Conservation (phyloP, 1,284 basidiomycete genomes). For the Schizophyllum amplum region DNA sequence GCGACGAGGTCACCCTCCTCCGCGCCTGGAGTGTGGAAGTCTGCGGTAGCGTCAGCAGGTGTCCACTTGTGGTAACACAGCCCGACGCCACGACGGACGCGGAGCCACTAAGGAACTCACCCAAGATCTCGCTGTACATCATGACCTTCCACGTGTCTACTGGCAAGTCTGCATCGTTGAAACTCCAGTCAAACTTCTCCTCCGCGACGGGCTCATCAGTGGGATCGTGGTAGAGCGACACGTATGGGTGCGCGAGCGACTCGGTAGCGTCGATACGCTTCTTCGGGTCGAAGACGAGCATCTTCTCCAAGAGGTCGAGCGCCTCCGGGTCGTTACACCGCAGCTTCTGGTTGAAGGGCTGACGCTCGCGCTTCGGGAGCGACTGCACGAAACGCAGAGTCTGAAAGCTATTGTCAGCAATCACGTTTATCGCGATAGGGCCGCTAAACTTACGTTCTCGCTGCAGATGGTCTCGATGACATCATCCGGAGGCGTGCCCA, state of each 20-base stretch:
- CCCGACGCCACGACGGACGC: too few species aligned
- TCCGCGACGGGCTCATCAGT: constrained; percentile 94
- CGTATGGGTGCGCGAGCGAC: constrained; percentile 90
- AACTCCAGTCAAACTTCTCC: constrained; percentile 98
- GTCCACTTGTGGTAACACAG: too few species aligned
- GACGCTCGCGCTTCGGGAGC: constrained; percentile 90
- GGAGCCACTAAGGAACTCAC: constrained; percentile 46
- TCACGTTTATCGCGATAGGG: constrained; percentile 14
- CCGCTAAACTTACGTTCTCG: constrained; percentile 71
- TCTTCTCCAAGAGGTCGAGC: constrained; percentile 94
- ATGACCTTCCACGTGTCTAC: constrained; percentile 99
- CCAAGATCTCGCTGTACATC: constrained; percentile 96
- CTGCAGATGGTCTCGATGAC: constrained; percentile 98
- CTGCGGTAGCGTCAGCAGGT: constrained; percentile 31
- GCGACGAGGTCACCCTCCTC: constrained; percentile 32
- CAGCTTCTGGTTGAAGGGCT: constrained; percentile 94
- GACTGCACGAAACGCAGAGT: constrained; percentile 99
- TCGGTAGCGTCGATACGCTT: constrained; percentile 94
- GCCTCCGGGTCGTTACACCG: constrained; percentile 86
- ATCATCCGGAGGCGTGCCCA: constrained; percentile 98
- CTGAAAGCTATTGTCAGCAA: constrained; percentile 32
- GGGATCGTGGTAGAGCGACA: constrained; percentile 97
- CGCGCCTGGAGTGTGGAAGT: constrained; percentile 51
- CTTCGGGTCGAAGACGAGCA: constrained; percentile 98
- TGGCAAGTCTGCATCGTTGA: constrained; percentile 99